phyloP scores from a whole-genome alignment of 225 moss, liverwort and hornwort species.

The Bryum argenteum region DNA sequence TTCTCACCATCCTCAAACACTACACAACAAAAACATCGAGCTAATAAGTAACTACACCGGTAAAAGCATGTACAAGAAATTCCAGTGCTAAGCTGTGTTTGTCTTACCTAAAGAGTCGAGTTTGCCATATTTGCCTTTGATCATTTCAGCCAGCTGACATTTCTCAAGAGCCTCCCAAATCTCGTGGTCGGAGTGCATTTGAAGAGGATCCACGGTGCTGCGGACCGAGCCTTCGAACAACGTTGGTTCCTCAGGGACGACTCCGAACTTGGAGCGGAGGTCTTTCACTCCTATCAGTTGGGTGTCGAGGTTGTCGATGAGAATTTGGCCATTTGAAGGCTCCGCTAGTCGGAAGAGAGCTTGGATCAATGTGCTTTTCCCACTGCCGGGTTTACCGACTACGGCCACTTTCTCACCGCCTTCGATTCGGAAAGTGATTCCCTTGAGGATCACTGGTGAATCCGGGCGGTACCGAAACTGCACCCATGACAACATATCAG shows the following conservation, averaged over 20 bases:
- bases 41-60: no score
- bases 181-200: constrained; percentile 37
- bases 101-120: constrained; percentile 43
- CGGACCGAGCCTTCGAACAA: constrained; percentile 49
- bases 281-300: constrained; percentile 43
- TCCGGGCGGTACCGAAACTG: constrained; percentile 47
- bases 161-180: constrained; percentile 54
- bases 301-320: constrained; percentile 48
- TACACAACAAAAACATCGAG: constrained; percentile 3
- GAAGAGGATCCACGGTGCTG: constrained; percentile 45
- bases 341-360: constrained; percentile 49
- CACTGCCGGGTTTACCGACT: constrained; percentile 45
- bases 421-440: constrained; percentile 34
- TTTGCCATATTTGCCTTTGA: constrained; percentile 38
- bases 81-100: not conserved
- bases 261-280: constrained; percentile 45
- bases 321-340: constrained; percentile 40
- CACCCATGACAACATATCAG: constrained; percentile 10
- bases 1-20: constrained; percentile 53
- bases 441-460: constrained; percentile 43
- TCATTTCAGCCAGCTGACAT: constrained; percentile 39
- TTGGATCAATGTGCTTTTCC: constrained; percentile 43
- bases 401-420: constrained; percentile 54
- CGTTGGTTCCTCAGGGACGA: constrained; percentile 47
- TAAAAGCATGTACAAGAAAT: not conserved